A percentile compares a stretch with the other conserved stretches of the same genome.
Conservation (phyloP, 179 eudicot genomes). For the Spergularia azorica region DNA sequence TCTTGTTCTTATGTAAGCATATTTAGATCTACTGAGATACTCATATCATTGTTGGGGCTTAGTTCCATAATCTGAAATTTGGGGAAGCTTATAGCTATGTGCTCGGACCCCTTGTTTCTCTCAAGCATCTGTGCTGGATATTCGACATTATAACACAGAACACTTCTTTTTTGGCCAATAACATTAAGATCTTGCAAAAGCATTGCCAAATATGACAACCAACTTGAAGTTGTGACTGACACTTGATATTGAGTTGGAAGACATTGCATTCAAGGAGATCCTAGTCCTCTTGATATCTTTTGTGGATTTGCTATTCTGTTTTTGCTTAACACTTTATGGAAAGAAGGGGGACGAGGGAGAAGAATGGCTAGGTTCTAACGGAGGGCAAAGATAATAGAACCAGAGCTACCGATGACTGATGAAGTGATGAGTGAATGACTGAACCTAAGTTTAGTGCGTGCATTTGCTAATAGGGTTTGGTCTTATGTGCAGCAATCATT, state of each 20-base stretch:
- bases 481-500: no score
- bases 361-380: not conserved
- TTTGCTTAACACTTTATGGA: not conserved
- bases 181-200: not conserved
- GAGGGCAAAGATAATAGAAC: not conserved
- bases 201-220: not conserved
- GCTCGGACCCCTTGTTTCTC: not conserved
- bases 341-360: not conserved
- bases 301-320: not conserved
- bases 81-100: not conserved
- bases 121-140: not conserved
- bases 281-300: not conserved
- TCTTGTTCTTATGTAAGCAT: not conserved
- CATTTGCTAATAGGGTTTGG: not conserved
- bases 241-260: not conserved
- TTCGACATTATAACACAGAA: not conserved
- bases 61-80: not conserved
- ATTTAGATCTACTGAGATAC: not conserved
- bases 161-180: not conserved
- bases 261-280: not conserved
- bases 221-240: no score
- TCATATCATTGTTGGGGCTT: not conserved
- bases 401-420: not conserved
- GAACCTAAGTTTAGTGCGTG: not conserved
- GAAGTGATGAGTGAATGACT: not conserved